Percentiles rank a stretch among this genome's conserved stretches.
Evolutionary conservation across 2,329 filamentous ascomycete species (phyloP).

Genomic region (Berkeleyomyces rouxiae): DNA sequence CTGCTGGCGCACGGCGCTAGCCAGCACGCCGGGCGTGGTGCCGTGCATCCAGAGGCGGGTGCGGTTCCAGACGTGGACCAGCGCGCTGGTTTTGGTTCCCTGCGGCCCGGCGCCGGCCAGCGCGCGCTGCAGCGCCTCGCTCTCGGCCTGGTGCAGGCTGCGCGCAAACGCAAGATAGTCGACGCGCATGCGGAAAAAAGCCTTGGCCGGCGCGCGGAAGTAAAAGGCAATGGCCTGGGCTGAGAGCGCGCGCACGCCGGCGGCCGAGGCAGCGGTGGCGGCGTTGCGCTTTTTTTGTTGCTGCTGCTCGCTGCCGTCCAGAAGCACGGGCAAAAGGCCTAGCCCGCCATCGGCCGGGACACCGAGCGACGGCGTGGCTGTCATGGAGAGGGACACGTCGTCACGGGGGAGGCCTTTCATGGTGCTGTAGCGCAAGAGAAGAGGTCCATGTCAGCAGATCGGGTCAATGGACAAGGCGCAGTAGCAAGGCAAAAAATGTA

Average conservation of each 20-base stretch:
- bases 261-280: slow-evolving; percentile 63
- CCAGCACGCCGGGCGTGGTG: slow-evolving; percentile 53
- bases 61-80: slow-evolving; percentile 17
- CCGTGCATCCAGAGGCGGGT: slow-evolving; percentile 37
- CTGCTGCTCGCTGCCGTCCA: slow-evolving; percentile 23
- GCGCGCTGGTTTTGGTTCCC: neutral
- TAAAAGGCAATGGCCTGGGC: slow-evolving; percentile 79
- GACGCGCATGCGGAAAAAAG: slow-evolving; percentile 79
- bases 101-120: neutral
- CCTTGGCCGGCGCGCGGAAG: slow-evolving; percentile 78
- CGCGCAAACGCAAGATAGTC: slow-evolving; percentile 56
- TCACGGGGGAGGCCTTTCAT: neutral
- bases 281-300: slow-evolving; percentile 24
- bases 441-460: neutral
- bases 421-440: neutral
- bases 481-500: neutral
- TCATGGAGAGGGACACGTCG: neutral
- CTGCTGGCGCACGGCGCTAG: slow-evolving; percentile 48
- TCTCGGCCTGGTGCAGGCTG: slow-evolving; percentile 7
- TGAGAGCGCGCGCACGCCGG: slow-evolving; percentile 66
- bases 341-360: slow-evolving; percentile 23
- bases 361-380: neutral
- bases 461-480: neutral
- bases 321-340: slow-evolving; percentile 27
- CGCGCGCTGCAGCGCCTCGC: slow-evolving; percentile 20